phyloP scores from a whole-genome alignment of 2,329 filamentous ascomycete species.

The Myriangium duriaei region DNA sequence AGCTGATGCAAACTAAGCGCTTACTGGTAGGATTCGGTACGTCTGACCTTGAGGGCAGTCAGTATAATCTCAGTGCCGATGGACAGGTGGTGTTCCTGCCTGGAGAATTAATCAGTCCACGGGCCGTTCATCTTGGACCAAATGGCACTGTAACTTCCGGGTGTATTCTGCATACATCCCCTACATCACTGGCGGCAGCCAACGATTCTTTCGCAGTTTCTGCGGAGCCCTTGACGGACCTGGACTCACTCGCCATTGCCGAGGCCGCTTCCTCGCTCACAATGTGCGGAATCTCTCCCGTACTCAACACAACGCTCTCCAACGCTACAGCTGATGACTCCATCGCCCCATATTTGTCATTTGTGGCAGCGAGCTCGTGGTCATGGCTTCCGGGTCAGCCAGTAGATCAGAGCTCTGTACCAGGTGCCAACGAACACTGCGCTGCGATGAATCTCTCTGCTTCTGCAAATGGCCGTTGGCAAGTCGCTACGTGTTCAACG shows the following conservation, averaged over 20 bases:
- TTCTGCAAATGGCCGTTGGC: constrained; percentile 40
- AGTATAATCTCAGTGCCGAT: constrained; percentile 45
- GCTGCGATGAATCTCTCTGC: constrained; percentile 39
- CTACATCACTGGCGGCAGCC: constrained; percentile 24
- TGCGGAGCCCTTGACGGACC: constrained; percentile 12
- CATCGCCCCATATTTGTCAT: constrained; percentile 37
- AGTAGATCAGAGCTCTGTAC: constrained; percentile 28
- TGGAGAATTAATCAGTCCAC: constrained; percentile 30
- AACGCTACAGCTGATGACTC: constrained; percentile 38
- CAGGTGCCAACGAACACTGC: constrained; percentile 33
- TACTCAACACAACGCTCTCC: constrained; percentile 44
- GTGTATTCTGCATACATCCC: constrained; percentile 40
- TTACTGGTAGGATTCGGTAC: constrained; percentile 44
- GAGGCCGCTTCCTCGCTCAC: constrained; percentile 31
- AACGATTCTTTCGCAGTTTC: constrained; percentile 44
- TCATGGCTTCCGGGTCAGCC: constrained; percentile 49
- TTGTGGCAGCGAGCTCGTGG: constrained; percentile 43
- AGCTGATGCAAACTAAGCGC: constrained; percentile 41
- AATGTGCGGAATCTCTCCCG: constrained; percentile 47
- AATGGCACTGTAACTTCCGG: constrained; percentile 35
- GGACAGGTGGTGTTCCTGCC: constrained; percentile 38
- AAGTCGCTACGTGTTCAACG: constrained; percentile 42
- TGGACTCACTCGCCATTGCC: constrained; percentile 9
- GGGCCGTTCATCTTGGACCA: constrained; percentile 22
- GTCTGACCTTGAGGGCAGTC: constrained; percentile 44